Evolutionary conservation across 768 basidiomycete genomes (phyloP).

Genomic region (Rhodotorula paludigena): DNA sequence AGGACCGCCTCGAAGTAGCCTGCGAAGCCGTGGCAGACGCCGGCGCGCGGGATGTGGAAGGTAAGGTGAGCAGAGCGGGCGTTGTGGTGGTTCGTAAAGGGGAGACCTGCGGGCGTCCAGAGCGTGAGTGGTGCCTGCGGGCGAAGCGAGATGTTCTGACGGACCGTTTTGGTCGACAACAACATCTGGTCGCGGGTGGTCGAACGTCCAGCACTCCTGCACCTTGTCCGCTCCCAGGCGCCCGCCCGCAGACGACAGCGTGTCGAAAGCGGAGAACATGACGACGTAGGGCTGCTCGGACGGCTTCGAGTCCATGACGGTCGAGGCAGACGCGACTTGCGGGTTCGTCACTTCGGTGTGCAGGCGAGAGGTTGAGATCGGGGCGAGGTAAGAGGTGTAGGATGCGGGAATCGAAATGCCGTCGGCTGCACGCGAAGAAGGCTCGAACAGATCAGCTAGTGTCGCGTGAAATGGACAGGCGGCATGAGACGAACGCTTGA

Average conservation of each 20-base stretch:
- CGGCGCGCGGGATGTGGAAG: constrained; percentile 92
- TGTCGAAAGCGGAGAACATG: constrained; percentile 91
- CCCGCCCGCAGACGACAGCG: constrained; percentile 71
- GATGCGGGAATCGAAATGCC: constrained; percentile 95
- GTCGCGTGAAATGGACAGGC: neutral
- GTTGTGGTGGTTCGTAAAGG: constrained; percentile 94
- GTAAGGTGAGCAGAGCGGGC: constrained; percentile 74
- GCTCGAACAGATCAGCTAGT: neutral
- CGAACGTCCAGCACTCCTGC: constrained; percentile 97
- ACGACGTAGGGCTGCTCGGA: constrained; percentile 97
- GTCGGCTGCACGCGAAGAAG: constrained; percentile 59
- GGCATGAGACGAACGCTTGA: constrained; percentile 64
- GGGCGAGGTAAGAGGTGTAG: constrained; percentile 90
- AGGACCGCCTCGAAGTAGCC: constrained; percentile 95
- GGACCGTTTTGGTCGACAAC: constrained; percentile 56
- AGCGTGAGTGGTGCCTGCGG: neutral
- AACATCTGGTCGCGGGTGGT: constrained; percentile 79
- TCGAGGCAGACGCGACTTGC: constrained; percentile 50
- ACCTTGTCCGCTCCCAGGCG: constrained; percentile 51
- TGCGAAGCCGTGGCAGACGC: constrained; percentile 84
- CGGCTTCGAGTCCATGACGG: constrained; percentile 54
- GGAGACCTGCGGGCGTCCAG: constrained; percentile 58
- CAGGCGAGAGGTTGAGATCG: constrained; percentile 87
- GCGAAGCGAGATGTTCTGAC: neutral
- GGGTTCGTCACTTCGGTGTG: constrained; percentile 68